Percentiles rank a stretch among this genome's conserved stretches.
phyloP scores from a whole-genome alignment of 2,329 filamentous ascomycete species.

The Orbilia javanica region DNA sequence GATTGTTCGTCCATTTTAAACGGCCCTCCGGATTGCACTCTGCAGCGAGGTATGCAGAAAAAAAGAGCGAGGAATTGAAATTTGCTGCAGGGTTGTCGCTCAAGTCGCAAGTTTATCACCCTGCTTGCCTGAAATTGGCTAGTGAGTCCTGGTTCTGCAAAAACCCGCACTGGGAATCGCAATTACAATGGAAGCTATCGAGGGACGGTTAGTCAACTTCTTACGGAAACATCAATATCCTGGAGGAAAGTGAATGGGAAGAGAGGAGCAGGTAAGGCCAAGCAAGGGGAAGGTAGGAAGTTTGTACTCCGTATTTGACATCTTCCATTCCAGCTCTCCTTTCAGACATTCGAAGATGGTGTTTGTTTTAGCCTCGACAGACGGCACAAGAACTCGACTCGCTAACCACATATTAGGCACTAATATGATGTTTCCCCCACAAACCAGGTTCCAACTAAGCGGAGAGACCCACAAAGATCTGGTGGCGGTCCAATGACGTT shows the following conservation, averaged over 20 bases:
- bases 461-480: slow-evolving; percentile 16
- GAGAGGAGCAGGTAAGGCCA: background rate
- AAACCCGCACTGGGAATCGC: background rate
- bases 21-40: background rate
- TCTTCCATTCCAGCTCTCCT: background rate
- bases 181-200: background rate
- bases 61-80: slow-evolving; percentile 12
- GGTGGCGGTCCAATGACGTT: slow-evolving; percentile 10
- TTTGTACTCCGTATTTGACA: background rate
- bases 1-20: background rate
- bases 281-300: background rate
- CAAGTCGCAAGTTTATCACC: slow-evolving; percentile 47
- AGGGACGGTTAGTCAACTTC: background rate
- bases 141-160: background rate
- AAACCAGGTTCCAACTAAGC: slow-evolving; percentile 8
- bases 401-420: background rate
- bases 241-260: background rate
- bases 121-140: slow-evolving; percentile 6
- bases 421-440: background rate
- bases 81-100: slow-evolving; percentile 40
- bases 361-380: background rate
- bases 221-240: background rate
- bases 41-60: background rate
- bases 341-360: background rate
- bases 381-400: background rate